A percentile compares a stretch with the other conserved stretches of the same genome.
phyloP scores from a whole-genome alignment of 257 asterid genomes.

The Perilla frutescens region DNA sequence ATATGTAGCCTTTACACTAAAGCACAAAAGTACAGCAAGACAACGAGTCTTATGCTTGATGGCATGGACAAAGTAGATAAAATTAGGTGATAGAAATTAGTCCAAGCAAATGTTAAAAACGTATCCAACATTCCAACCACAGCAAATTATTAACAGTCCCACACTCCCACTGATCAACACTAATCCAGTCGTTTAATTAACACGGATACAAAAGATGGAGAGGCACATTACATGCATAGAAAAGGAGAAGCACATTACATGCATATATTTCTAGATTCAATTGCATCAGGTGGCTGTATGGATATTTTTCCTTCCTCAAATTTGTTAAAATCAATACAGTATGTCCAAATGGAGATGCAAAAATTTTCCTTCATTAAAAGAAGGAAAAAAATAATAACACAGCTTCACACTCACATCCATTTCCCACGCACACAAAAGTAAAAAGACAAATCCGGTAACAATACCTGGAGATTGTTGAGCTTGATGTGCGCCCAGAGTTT shows the following conservation, averaged over 20 bases:
- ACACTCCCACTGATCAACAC: background rate
- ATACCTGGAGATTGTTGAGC: slow-evolving; percentile 65
- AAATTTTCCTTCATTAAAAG: background rate
- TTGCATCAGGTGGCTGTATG: background rate
- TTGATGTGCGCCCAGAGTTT: slow-evolving; percentile 67
- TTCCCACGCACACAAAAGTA: too few species aligned
- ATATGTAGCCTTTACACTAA: too few species aligned
- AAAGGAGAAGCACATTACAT: background rate
- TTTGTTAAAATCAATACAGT: background rate
- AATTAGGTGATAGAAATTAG: background rate
- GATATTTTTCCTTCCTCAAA: background rate
- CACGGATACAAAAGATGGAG: background rate
- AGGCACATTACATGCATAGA: background rate
- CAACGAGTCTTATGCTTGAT: background rate
- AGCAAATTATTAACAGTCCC: background rate
- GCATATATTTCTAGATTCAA: background rate
- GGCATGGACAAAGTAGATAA: background rate
- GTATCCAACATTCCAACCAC: background rate
- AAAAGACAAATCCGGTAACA: background rate
- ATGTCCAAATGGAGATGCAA: background rate
- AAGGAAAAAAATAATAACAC: too few species aligned
- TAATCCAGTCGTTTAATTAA: background rate
- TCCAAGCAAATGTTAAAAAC: slow-evolving; percentile 6
- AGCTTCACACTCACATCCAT: too few species aligned
- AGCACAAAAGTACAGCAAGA: background rate